A percentile compares a stretch with the other conserved stretches of the same genome.
These are phyloP conservation scores for Albophoma yamanashiensis DNA, from an alignment of 2,329 filamentous ascomycete species.

Conservation along the genomic window DNA sequence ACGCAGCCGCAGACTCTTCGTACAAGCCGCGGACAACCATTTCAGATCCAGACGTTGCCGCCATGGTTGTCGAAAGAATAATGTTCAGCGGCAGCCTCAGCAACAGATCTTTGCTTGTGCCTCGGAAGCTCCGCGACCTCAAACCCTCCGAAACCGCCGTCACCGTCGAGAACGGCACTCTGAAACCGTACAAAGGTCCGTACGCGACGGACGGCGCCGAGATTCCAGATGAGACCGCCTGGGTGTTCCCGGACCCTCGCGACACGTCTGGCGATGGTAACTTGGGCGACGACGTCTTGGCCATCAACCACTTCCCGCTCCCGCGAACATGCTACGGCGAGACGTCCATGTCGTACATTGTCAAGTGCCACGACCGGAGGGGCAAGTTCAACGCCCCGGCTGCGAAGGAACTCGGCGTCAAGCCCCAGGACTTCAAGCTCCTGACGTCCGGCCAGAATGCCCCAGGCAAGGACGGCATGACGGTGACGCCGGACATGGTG, in stretches of 20 bases:
- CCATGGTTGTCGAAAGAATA: slow-evolving; percentile 18
- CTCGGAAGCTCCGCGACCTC: slow-evolving; percentile 15
- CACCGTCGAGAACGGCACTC: slow-evolving; percentile 49
- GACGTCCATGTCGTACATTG: slow-evolving; percentile 75
- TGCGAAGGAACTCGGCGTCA: slow-evolving; percentile 56
- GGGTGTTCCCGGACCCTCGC: slow-evolving; percentile 12
- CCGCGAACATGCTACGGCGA: slow-evolving; percentile 57
- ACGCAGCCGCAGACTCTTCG: background rate
- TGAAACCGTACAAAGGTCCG: slow-evolving; percentile 63
- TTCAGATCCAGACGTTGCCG: slow-evolving; percentile 20
- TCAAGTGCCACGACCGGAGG: slow-evolving; percentile 63
- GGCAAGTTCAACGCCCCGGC: slow-evolving; percentile 66
- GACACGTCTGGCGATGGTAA: slow-evolving; percentile 5
- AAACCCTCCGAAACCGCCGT: slow-evolving; percentile 34
- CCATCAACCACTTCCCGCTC: slow-evolving; percentile 29
- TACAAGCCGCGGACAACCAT: slow-evolving; percentile 4
- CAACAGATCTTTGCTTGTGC: slow-evolving; percentile 11
- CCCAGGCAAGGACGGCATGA: slow-evolving; percentile 49
- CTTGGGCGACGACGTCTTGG: slow-evolving; percentile 7
- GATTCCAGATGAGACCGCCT: slow-evolving; percentile 13
- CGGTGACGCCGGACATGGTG: slow-evolving; percentile 80
- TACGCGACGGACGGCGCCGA: slow-evolving; percentile 10
- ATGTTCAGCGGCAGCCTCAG: slow-evolving; percentile 24
- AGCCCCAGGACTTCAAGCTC: slow-evolving; percentile 41
- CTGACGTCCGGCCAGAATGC: slow-evolving; percentile 57